phyloP scores from a whole-genome alignment of 2,329 filamentous ascomycete genomes.

The Paracoccidioides brasiliensis region DNA sequence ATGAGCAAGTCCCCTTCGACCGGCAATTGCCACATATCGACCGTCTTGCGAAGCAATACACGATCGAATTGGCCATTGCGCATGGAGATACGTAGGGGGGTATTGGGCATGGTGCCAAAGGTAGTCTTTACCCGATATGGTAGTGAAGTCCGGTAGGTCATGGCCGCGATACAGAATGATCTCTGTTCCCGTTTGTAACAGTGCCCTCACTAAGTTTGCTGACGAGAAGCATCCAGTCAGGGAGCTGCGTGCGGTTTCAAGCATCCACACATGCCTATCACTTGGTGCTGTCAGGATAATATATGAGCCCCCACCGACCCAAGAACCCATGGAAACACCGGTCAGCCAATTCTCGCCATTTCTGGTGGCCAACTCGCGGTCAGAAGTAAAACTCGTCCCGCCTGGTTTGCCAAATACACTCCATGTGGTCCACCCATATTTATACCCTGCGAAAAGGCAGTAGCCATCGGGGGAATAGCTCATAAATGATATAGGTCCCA shows the following conservation, averaged over 20 bases:
- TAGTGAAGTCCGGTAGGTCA: slow-evolving; percentile 77
- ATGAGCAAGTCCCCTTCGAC: slow-evolving; percentile 77
- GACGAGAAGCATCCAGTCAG: slow-evolving; percentile 83
- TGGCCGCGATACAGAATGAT: slow-evolving; percentile 91
- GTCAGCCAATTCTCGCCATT: slow-evolving; percentile 78
- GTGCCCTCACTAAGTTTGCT: slow-evolving; percentile 76
- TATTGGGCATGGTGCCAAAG: slow-evolving; percentile 92
- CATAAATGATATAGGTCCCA: slow-evolving; percentile 61
- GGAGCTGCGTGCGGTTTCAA: slow-evolving; percentile 92
- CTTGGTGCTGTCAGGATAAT: slow-evolving; percentile 59
- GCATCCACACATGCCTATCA: slow-evolving; percentile 67
- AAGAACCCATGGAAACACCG: slow-evolving; percentile 63
- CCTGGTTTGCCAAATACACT: slow-evolving; percentile 91
- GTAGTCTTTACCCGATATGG: slow-evolving; percentile 80
- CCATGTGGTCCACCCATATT: slow-evolving; percentile 90
- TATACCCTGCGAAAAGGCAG: slow-evolving; percentile 85
- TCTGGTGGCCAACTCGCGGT: slow-evolving; percentile 47
- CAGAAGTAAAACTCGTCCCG: slow-evolving; percentile 67
- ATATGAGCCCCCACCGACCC: slow-evolving; percentile 80
- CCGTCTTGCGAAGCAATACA: slow-evolving; percentile 84
- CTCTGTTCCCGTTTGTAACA: slow-evolving; percentile 76
- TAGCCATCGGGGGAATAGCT: slow-evolving; percentile 92
- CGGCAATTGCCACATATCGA: slow-evolving; percentile 91
- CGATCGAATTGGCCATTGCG: slow-evolving; percentile 86
- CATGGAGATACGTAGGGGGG: slow-evolving; percentile 68